Percentiles rank a stretch among this genome's conserved stretches.
Evolutionary conservation across 2,329 filamentous ascomycete species (phyloP).

Genomic region (Aplosporella prunicola): DNA sequence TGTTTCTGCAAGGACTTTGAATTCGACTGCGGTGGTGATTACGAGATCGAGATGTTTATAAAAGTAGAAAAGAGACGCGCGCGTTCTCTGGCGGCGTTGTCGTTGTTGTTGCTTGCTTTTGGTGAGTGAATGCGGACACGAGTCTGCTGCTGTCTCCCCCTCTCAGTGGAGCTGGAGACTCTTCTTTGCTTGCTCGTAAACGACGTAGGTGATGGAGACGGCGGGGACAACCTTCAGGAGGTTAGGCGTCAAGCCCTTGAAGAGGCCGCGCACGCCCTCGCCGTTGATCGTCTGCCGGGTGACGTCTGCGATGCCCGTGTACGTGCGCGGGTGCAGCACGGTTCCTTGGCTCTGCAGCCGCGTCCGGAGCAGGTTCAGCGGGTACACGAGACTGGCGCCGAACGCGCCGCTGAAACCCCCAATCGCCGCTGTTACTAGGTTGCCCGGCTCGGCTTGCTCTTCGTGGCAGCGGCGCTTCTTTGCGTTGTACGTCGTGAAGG

Average conservation of each 20-base stretch:
- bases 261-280: slow-evolving; percentile 78
- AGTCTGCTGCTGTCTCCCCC: background rate
- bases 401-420: slow-evolving; percentile 87
- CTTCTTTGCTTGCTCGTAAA: slow-evolving; percentile 34
- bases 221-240: slow-evolving; percentile 92
- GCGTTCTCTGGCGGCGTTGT: background rate
- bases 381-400: slow-evolving; percentile 89
- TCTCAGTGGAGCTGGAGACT: slow-evolving; percentile 25
- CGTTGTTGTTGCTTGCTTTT: background rate
- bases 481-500: slow-evolving; percentile 61
- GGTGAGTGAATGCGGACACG: background rate
- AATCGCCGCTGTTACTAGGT: slow-evolving; percentile 77
- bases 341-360: slow-evolving; percentile 91
- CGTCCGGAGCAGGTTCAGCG: slow-evolving; percentile 85
- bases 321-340: slow-evolving; percentile 78
- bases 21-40: background rate
- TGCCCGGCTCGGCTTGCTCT: slow-evolving; percentile 65
- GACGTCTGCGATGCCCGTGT: slow-evolving; percentile 85
- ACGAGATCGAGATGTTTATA: too few species aligned
- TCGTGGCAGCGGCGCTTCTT: slow-evolving; percentile 64
- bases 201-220: slow-evolving; percentile 61
- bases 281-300: slow-evolving; percentile 70
- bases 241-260: slow-evolving; percentile 92
- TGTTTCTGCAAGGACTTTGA: slow-evolving; percentile 1
- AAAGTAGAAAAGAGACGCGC: too few species aligned